A percentile compares a stretch with the other conserved stretches of the same genome.
These are phyloP conservation scores for Elongisporangium prolatum DNA, from an alignment of 352 stramenopile genomes.

Conservation along the genomic window DNA sequence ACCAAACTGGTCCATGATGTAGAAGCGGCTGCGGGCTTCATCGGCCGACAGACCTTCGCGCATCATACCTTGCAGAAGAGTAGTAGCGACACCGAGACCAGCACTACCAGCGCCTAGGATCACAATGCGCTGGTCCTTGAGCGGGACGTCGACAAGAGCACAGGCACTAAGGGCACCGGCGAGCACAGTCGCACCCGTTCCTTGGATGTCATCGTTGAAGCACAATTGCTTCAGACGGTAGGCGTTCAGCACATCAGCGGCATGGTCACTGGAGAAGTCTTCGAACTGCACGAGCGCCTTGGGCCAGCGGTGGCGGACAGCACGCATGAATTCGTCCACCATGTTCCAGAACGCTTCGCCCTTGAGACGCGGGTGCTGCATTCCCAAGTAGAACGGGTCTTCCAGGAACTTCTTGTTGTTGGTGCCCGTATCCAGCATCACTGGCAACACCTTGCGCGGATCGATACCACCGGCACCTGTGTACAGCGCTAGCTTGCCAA, in stretches of 20 bases:
- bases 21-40: slow-evolving; percentile 69
- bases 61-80: slow-evolving; percentile 89
- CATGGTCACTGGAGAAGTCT: slow-evolving; percentile 92
- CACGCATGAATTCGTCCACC: slow-evolving; percentile 92
- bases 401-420: slow-evolving; percentile 93
- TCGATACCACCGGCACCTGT: slow-evolving; percentile 93
- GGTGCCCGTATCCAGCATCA: slow-evolving; percentile 96
- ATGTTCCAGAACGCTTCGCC: slow-evolving; percentile 94
- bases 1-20: slow-evolving; percentile 77
- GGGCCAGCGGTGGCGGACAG: slow-evolving; percentile 85
- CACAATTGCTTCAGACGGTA: slow-evolving; percentile 94
- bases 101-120: slow-evolving; percentile 93
- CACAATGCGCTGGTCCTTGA: slow-evolving; percentile 94
- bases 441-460: slow-evolving; percentile 91
- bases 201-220: slow-evolving; percentile 99
- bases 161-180: slow-evolving; percentile 85
- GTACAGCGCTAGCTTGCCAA: slow-evolving; percentile 96
- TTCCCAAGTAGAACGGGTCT: slow-evolving; percentile 94
- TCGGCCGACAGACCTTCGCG: slow-evolving; percentile 66
- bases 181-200: slow-evolving; percentile 93
- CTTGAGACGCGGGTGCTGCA: slow-evolving; percentile 86
- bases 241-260: slow-evolving; percentile 90
- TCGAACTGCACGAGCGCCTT: slow-evolving; percentile 96
- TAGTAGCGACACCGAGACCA: slow-evolving; percentile 92
- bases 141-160: slow-evolving; percentile 53